phyloP scores from a whole-genome alignment of 176 grass and related monocot species.

The Calamus simplicifolius region DNA sequence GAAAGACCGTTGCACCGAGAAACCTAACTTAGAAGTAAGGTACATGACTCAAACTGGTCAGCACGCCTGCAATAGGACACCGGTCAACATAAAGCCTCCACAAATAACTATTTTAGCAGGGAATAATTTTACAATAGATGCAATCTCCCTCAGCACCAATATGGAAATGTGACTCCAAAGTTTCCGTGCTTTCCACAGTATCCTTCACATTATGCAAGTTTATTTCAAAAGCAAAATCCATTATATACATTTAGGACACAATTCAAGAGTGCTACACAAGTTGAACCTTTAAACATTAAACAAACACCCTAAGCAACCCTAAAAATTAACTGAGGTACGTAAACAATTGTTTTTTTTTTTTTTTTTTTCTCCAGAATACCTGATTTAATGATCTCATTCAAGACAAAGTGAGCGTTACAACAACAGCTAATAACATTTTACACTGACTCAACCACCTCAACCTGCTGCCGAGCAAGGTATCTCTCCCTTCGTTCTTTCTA shows the following conservation, averaged over 20 bases:
- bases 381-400: background rate
- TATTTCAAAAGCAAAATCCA: slow-evolving; percentile 10
- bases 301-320: background rate
- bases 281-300: background rate
- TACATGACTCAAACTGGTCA: too few relatives aligned
- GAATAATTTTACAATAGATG: too few relatives aligned
- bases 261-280: background rate
- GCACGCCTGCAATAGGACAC: too few relatives aligned
- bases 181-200: too few relatives aligned
- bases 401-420: background rate
- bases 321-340: background rate
- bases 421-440: slow-evolving; percentile 24
- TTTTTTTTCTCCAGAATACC: background rate
- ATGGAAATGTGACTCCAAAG: too few relatives aligned
- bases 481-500: slow-evolving; percentile 95
- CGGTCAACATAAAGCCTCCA: too few relatives aligned
- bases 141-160: too few relatives aligned
- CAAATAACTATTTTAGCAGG: too few relatives aligned
- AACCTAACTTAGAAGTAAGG: too few relatives aligned
- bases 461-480: slow-evolving; percentile 77
- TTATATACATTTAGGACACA: slow-evolving; percentile 4
- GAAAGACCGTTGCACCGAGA: too few relatives aligned
- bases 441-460: slow-evolving; percentile 76
- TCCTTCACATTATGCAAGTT: background rate
- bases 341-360: background rate